These are phyloP conservation scores for Cydonia oblonga DNA, from an alignment of 331 rosid genomes.

Conservation along the genomic window DNA sequence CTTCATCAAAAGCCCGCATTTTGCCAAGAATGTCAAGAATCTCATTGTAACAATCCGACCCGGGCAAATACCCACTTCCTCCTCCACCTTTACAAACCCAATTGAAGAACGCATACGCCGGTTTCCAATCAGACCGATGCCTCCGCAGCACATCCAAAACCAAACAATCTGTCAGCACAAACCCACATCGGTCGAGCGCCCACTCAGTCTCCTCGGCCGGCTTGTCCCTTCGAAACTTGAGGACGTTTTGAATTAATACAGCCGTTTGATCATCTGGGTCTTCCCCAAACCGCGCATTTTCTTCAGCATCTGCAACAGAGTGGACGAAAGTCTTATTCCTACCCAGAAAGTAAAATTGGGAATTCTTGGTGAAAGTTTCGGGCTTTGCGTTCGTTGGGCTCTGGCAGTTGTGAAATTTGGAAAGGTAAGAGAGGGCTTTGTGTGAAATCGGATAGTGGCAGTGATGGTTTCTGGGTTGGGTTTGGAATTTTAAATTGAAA, in stretches of 20 bases:
- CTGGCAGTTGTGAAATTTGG: background rate
- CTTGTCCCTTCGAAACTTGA: constrained; percentile 57
- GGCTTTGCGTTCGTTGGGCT: background rate
- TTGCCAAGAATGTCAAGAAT: constrained; percentile 52
- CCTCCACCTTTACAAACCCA: constrained; percentile 37
- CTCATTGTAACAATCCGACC: constrained; percentile 41
- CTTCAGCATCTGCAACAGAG: constrained; percentile 9
- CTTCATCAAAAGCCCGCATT: constrained; percentile 34
- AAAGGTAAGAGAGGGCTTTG: background rate
- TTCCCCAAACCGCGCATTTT: background rate
- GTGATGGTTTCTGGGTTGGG: background rate
- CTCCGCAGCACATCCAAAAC: constrained; percentile 48
- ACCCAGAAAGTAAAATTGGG: background rate
- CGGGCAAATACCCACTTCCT: constrained; percentile 19
- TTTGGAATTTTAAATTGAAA: constrained; percentile 7
- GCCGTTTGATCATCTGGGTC: constrained; percentile 20
- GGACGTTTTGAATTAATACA: constrained; percentile 39
- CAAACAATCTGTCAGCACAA: constrained; percentile 31
- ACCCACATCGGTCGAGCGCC: constrained; percentile 40
- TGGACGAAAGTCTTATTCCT: constrained; percentile 12
- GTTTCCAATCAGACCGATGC: constrained; percentile 66
- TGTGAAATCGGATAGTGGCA: background rate
- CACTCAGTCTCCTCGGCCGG: constrained; percentile 31
- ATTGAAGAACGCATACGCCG: constrained; percentile 47
- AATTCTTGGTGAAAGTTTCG: background rate